phyloP scores from a whole-genome alignment of 2,329 filamentous ascomycete genomes.

The Cladosporium cucumerinum region DNA sequence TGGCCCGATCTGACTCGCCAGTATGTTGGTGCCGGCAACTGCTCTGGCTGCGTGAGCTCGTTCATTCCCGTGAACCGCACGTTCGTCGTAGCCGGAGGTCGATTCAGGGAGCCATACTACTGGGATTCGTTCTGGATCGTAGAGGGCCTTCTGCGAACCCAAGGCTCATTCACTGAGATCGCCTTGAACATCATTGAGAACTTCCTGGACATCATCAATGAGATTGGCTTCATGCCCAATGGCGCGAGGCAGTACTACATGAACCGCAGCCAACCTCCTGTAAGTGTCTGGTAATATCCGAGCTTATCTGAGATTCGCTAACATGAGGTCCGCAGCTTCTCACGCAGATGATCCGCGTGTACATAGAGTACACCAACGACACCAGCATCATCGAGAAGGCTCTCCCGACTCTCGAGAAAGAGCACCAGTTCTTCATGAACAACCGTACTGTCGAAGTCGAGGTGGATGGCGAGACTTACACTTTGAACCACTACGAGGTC shows the following conservation, averaged over 20 bases:
- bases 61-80: constrained; percentile 65
- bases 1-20: constrained; percentile 65
- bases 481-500: constrained; percentile 60
- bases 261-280: constrained; percentile 64
- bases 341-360: constrained; percentile 63
- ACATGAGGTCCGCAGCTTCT: constrained; percentile 34
- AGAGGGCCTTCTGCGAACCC: constrained; percentile 62
- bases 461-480: constrained; percentile 45
- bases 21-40: constrained; percentile 54
- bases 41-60: constrained; percentile 59
- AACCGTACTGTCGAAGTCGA: constrained; percentile 59
- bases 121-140: constrained; percentile 70
- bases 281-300: constrained; percentile 59
- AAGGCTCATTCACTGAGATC: constrained; percentile 61
- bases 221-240: constrained; percentile 65
- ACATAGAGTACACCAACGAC: constrained; percentile 64
- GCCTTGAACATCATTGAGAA: constrained; percentile 67
- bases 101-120: constrained; percentile 68
- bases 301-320: constrained; percentile 50
- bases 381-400: constrained; percentile 58
- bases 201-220: constrained; percentile 64
- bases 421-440: constrained; percentile 60
- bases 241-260: constrained; percentile 66
- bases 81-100: constrained; percentile 68
- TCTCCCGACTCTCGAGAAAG: constrained; percentile 59